phyloP scores from a whole-genome alignment of 768 basidiomycete genomes.

The Hypholoma fasciculare region DNA sequence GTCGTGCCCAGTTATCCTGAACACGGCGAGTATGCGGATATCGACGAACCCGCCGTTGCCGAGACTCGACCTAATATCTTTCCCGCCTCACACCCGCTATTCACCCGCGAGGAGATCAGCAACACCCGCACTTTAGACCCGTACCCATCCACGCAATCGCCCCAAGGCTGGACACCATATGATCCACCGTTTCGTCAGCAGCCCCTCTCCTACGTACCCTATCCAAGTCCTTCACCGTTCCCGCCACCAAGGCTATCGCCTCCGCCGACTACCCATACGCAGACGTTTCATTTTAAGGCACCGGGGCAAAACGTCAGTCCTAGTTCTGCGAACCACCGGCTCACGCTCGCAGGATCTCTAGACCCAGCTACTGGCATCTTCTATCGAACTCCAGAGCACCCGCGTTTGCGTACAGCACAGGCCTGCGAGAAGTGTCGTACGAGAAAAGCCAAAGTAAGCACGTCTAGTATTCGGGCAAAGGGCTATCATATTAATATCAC shows the following conservation, averaged over 20 bases:
- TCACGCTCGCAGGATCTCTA: slow-evolving; percentile 56
- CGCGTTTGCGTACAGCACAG: slow-evolving; percentile 67
- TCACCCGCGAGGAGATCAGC: slow-evolving; percentile 24
- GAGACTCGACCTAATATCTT: slow-evolving; percentile 19
- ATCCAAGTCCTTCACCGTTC: slow-evolving; percentile 29
- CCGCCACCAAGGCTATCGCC: slow-evolving; percentile 28
- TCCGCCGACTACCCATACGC: slow-evolving; percentile 16
- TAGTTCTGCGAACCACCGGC: slow-evolving; percentile 14
- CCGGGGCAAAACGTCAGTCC: slow-evolving; percentile 6
- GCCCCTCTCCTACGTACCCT: slow-evolving; percentile 21
- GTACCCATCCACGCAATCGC: slow-evolving; percentile 14
- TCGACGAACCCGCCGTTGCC: slow-evolving; percentile 12
- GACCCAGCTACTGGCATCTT: slow-evolving; percentile 68
- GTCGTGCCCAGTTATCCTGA: slow-evolving; percentile 8
- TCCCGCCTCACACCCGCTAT: slow-evolving; percentile 22
- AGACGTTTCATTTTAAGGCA: slow-evolving; percentile 17
- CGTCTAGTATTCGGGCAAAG: neutral
- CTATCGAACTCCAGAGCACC: slow-evolving; percentile 62
- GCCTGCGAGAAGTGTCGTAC: slow-evolving; percentile 76
- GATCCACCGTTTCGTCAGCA: slow-evolving; percentile 21
- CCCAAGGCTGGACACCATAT: slow-evolving; percentile 28
- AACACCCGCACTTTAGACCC: slow-evolving; percentile 25
- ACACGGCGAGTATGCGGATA: slow-evolving; percentile 20
- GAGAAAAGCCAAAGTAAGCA: slow-evolving; percentile 70
- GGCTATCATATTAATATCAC: slow-evolving; percentile 6